phyloP scores from a whole-genome alignment of 2,329 filamentous ascomycete genomes.

The Colletotrichum siamense region DNA sequence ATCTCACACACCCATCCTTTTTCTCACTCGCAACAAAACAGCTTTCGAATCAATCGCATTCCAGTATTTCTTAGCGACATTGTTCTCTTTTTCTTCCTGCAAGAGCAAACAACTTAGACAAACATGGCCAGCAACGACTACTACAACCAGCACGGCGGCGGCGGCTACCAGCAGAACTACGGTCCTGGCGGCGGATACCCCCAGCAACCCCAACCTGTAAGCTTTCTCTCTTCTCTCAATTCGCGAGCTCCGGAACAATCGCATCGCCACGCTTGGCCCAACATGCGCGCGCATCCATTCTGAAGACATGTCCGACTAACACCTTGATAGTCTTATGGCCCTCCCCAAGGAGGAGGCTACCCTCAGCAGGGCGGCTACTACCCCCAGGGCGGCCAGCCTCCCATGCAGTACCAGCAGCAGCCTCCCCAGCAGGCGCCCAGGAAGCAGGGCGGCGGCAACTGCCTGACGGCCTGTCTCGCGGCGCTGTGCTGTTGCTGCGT shows the following conservation, averaged over 20 bases:
- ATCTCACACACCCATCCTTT: background rate
- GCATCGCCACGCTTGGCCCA: background rate
- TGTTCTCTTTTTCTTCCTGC: background rate
- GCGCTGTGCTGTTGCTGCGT: constrained; percentile 57
- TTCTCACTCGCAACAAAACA: background rate
- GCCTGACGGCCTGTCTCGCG: constrained; percentile 52
- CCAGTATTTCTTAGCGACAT: background rate
- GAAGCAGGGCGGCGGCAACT: constrained; percentile 40
- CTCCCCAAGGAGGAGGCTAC: constrained; percentile 27
- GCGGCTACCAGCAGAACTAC: constrained; percentile 27
- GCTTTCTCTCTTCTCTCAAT: constrained; percentile 14
- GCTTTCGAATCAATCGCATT: background rate
- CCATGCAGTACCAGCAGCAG: constrained; percentile 49
- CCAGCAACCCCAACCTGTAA: constrained; percentile 45
- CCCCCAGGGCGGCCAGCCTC: constrained; percentile 36
- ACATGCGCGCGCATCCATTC: background rate
- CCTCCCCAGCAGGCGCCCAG: constrained; percentile 31
- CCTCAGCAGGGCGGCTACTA: constrained; percentile 36
- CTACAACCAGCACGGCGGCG: constrained; percentile 39
- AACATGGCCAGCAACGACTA: constrained; percentile 48
- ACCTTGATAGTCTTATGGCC: constrained; percentile 33
- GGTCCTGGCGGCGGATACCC: constrained; percentile 32
- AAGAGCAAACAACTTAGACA: background rate
- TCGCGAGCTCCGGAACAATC: background rate
- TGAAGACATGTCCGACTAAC: background rate